phyloP scores from a whole-genome alignment of 2,329 filamentous ascomycete species.

The Aschersonia sp. region DNA sequence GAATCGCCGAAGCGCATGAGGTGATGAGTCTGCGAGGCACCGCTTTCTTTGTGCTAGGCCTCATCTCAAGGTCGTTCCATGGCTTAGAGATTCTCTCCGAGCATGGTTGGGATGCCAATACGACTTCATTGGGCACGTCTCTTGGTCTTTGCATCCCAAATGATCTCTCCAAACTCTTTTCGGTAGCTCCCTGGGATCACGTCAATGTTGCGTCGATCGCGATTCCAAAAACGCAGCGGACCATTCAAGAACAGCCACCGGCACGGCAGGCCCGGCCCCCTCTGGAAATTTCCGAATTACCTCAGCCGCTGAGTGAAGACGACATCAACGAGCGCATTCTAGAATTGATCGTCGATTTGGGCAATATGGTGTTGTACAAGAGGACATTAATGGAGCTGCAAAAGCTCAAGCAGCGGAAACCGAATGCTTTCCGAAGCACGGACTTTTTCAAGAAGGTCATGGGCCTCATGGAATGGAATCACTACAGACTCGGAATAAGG shows the following conservation, averaged over 20 bases:
- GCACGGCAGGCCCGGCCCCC: slow-evolving; percentile 25
- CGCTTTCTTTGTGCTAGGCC: slow-evolving; percentile 85
- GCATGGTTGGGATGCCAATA: slow-evolving; percentile 84
- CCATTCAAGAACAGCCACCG: slow-evolving; percentile 30
- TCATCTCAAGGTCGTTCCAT: slow-evolving; percentile 84
- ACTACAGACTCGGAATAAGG: slow-evolving; percentile 74
- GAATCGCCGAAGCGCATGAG: slow-evolving; percentile 75
- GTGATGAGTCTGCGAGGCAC: slow-evolving; percentile 91
- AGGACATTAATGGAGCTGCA: slow-evolving; percentile 70
- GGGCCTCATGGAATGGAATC: slow-evolving; percentile 72
- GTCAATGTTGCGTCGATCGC: slow-evolving; percentile 30
- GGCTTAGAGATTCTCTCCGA: slow-evolving; percentile 84
- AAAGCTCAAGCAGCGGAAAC: slow-evolving; percentile 63
- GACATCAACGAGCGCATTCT: slow-evolving; percentile 66
- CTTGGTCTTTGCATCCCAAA: slow-evolving; percentile 78
- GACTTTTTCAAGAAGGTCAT: slow-evolving; percentile 76
- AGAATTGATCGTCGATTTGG: slow-evolving; percentile 72
- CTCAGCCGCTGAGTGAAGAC: slow-evolving; percentile 38
- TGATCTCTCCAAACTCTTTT: slow-evolving; percentile 65
- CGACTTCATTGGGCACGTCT: slow-evolving; percentile 67
- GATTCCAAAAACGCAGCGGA: slow-evolving; percentile 37
- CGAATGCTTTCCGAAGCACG: slow-evolving; percentile 59
- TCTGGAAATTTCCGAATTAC: slow-evolving; percentile 25
- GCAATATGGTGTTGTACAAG: slow-evolving; percentile 86
- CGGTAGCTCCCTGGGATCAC: slow-evolving; percentile 46